Percentiles rank a stretch among this genome's conserved stretches.
phyloP scores from a whole-genome alignment of 1,139 yeast genomes.

The Kluyveromyces sp. region DNA sequence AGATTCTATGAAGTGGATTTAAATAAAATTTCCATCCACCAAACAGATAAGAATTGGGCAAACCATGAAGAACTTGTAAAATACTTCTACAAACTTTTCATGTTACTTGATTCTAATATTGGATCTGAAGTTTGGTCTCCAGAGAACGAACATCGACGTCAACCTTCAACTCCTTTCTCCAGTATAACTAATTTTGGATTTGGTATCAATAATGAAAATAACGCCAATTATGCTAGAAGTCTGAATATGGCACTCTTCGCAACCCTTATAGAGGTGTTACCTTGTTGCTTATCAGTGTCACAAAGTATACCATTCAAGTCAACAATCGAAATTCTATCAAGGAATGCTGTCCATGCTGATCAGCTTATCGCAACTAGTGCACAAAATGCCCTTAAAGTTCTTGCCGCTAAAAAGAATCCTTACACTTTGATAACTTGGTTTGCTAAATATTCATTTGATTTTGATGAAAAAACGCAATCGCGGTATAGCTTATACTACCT shows the following conservation, averaged over 20 bases:
- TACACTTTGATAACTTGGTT: constrained; percentile 62
- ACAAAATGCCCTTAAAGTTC: constrained; percentile 49
- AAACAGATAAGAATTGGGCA: constrained; percentile 35
- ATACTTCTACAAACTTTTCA: constrained; percentile 50
- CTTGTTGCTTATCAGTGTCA: constrained; percentile 54
- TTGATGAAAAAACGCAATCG: constrained; percentile 52
- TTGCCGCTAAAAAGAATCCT: constrained; percentile 68
- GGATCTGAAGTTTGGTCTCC: constrained; percentile 40
- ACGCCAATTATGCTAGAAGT: constrained; percentile 17
- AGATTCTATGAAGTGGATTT: constrained; percentile 31
- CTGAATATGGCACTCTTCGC: constrained; percentile 53
- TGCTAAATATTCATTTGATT: constrained; percentile 73
- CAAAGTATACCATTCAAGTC: constrained; percentile 50
- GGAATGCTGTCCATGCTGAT: constrained; percentile 68
- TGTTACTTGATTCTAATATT: constrained; percentile 52
- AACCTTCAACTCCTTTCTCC: constrained; percentile 32
- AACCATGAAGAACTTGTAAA: constrained; percentile 71
- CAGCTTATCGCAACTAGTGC: constrained; percentile 56
- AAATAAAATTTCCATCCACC: constrained; percentile 26
- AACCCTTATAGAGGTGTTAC: constrained; percentile 57
- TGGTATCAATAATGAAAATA: constrained; percentile 36
- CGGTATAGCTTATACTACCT: constrained; percentile 47
- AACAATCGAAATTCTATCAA: constrained; percentile 63
- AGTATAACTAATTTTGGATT: constrained; percentile 37
- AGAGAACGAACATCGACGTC: constrained; percentile 26